A percentile compares a stretch with the other conserved stretches of the same genome.
These are phyloP conservation scores for Plasmodium coatneyi DNA, from an alignment of 169 alveolate genomes.

Conservation along the genomic window DNA sequence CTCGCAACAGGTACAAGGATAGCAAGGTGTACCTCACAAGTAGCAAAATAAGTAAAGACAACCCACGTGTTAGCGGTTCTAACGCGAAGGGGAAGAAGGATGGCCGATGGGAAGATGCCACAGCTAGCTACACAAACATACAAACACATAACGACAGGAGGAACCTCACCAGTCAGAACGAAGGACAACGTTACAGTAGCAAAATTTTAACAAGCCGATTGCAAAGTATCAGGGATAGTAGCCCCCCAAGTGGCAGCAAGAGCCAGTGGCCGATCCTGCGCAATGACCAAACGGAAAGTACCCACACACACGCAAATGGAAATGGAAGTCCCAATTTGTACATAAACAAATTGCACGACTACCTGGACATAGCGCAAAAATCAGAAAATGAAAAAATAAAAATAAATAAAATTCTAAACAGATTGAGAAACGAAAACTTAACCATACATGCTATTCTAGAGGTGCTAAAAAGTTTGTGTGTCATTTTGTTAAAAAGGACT, in stretches of 20 bases:
- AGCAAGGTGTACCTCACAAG: slow-evolving; percentile 4
- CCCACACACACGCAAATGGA: background rate
- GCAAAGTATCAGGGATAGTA: background rate
- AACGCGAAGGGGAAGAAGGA: background rate
- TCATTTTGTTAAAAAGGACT: slow-evolving; percentile 35
- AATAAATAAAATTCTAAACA: slow-evolving; percentile 50
- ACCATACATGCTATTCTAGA: slow-evolving; percentile 34
- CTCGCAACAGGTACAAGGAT: background rate
- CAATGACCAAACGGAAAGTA: background rate
- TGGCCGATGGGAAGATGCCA: background rate
- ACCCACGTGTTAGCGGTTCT: background rate
- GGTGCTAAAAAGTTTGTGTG: slow-evolving; percentile 54
- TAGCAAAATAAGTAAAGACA: background rate
- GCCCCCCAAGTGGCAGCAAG: background rate
- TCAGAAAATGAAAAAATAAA: slow-evolving; percentile 62
- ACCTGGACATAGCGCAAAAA: slow-evolving; percentile 29
- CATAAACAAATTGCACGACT: slow-evolving; percentile 66
- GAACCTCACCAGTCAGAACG: background rate
- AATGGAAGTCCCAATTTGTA: slow-evolving; percentile 12
- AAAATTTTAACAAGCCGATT: background rate
- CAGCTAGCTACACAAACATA: background rate
- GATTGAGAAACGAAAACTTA: slow-evolving; percentile 55
- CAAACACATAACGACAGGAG: background rate
- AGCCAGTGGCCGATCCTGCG: background rate
- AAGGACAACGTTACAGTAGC: background rate